Conservation (phyloP, 2,329 filamentous ascomycete species). For the Monilinia fructigena region DNA sequence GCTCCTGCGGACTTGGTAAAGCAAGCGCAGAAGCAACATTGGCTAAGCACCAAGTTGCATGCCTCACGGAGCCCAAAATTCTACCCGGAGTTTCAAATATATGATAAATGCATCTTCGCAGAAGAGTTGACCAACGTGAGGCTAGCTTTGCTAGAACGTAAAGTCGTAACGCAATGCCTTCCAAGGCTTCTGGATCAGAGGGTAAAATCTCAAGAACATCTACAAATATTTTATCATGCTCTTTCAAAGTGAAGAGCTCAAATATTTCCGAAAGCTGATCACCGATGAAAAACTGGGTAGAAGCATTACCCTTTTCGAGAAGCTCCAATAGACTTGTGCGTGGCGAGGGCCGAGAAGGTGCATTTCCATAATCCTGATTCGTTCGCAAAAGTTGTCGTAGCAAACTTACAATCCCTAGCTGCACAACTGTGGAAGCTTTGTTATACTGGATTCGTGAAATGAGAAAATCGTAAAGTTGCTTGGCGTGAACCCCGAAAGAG, state of each 20-base stretch:
- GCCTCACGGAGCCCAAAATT: constrained; percentile 60
- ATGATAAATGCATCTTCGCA: constrained; percentile 85
- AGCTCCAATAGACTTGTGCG: constrained; percentile 74
- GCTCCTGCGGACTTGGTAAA: constrained; percentile 62
- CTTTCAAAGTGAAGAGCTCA: constrained; percentile 73
- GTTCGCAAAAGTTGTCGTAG: constrained; percentile 67
- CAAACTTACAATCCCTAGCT: constrained; percentile 65
- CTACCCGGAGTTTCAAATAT: constrained; percentile 88
- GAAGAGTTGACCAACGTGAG: constrained; percentile 78
- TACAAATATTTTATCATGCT: constrained; percentile 80
- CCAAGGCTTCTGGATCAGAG: constrained; percentile 64
- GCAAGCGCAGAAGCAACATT: constrained; percentile 64
- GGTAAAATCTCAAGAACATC: constrained; percentile 83
- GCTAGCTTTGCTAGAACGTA: constrained; percentile 74
- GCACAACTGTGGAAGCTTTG: constrained; percentile 66
- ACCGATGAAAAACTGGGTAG: constrained; percentile 74
- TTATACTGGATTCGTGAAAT: constrained; percentile 64
- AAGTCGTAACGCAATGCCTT: constrained; percentile 83
- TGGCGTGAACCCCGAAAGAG: constrained; percentile 63
- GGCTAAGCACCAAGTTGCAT: constrained; percentile 71
- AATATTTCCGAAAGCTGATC: constrained; percentile 72
- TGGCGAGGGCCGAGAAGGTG: constrained; percentile 43
- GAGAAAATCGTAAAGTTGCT: constrained; percentile 78
- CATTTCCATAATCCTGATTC: constrained; percentile 63
- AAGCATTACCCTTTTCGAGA: constrained; percentile 62